Conservation (phyloP, 176 grass and related monocot species). For the Thinopyrum elongatum region DNA sequence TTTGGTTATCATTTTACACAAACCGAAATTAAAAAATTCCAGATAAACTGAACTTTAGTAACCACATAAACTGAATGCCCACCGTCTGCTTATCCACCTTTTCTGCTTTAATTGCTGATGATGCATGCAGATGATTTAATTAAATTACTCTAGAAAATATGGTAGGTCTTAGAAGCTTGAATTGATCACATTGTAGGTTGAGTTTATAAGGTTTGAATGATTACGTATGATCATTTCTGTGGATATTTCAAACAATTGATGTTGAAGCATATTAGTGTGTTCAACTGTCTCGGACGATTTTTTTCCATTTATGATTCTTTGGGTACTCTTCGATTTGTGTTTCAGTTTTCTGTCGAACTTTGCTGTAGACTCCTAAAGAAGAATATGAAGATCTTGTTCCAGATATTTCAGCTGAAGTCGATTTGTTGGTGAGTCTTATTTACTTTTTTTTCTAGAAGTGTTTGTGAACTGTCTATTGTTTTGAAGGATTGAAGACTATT, state of each 20-base stretch:
- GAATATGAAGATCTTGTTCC: slow-evolving; percentile 38
- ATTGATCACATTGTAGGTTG: background rate
- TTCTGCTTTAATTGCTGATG: background rate
- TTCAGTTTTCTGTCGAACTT: slow-evolving; percentile 14
- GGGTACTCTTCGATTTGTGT: slow-evolving; percentile 9
- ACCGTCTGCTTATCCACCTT: background rate
- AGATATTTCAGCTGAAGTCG: slow-evolving; percentile 22
- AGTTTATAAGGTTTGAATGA: slow-evolving; percentile 14
- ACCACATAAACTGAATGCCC: too few species aligned
- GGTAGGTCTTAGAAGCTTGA: background rate
- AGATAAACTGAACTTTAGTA: too few species aligned
- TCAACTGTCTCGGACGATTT: background rate
- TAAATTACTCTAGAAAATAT: background rate
- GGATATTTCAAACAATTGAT: background rate
- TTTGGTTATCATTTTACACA: too few species aligned
- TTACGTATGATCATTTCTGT: background rate
- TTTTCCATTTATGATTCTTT: background rate
- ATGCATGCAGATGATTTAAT: background rate
- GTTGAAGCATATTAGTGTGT: background rate
- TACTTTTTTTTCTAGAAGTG: background rate
- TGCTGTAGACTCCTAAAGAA: slow-evolving; percentile 39
- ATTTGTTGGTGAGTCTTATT: slow-evolving; percentile 35
- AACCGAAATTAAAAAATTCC: too few species aligned
- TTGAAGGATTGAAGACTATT: background rate
- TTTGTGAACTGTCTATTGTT: slow-evolving; percentile 7